phyloP scores from a whole-genome alignment of 108 stramenopile species.

The Skeletonema costatum region DNA sequence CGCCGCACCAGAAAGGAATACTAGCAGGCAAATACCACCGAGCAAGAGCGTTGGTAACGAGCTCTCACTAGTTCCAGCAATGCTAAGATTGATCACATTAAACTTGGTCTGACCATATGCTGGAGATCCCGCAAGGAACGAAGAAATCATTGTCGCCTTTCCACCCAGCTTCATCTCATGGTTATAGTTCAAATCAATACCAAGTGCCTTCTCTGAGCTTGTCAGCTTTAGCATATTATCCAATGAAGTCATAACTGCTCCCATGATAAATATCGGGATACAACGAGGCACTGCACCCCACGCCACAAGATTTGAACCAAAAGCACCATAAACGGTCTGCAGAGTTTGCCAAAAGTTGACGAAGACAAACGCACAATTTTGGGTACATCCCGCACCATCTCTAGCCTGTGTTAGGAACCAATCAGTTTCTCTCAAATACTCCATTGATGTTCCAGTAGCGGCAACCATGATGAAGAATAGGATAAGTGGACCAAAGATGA shows the following conservation, averaged over 20 bases:
- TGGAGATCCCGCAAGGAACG: not conserved
- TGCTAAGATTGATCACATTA: not conserved
- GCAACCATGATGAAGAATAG: not conserved
- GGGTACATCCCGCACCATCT: not conserved
- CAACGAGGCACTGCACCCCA: not conserved
- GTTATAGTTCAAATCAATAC: not conserved
- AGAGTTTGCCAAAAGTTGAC: not conserved
- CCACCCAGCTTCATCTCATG: not conserved
- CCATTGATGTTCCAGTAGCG: not conserved
- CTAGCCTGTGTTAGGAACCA: not conserved
- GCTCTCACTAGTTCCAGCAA: not conserved
- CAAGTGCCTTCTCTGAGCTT: not conserved
- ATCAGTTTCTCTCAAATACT: not conserved
- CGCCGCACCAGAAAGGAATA: not conserved
- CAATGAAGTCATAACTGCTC: not conserved
- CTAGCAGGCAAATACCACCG: not conserved
- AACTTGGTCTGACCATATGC: not conserved
- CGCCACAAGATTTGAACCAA: not conserved
- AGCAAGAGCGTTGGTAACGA: not conserved
- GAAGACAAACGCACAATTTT: not conserved
- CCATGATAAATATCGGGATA: not conserved
- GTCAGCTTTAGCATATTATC: not conserved
- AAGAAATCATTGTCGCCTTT: not conserved
- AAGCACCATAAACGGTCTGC: not conserved
- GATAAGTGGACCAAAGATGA: not conserved